A percentile compares a stretch with the other conserved stretches of the same genome.
phyloP scores from a whole-genome alignment of 2,329 filamentous ascomycete species.

The Talaromyces islandicus region DNA sequence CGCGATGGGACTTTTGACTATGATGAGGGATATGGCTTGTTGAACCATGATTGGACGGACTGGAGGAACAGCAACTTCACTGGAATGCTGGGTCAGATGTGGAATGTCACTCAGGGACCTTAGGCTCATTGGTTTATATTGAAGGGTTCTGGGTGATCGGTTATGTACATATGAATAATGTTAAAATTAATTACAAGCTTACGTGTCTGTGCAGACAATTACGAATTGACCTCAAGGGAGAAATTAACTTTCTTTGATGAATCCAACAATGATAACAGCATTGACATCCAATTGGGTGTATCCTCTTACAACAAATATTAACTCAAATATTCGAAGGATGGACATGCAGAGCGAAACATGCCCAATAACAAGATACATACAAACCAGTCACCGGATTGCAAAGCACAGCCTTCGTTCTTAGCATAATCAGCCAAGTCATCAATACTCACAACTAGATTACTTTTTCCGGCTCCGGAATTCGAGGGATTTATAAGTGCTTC shows the following conservation, averaged over 20 bases:
- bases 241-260: too few relatives aligned
- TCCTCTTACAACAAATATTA: neutral
- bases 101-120: constrained; percentile 38
- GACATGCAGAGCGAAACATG: neutral
- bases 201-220: neutral
- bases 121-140: constrained; percentile 12
- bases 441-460: neutral
- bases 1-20: constrained; percentile 45
- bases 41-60: constrained; percentile 41
- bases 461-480: neutral
- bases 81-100: constrained; percentile 32
- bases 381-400: neutral
- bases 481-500: neutral
- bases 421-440: neutral
- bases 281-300: neutral
- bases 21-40: constrained; percentile 50
- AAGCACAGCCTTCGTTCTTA: neutral
- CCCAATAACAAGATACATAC: neutral
- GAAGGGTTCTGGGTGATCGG: neutral
- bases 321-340: neutral
- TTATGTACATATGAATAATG: neutral
- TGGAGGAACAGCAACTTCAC: constrained; percentile 34
- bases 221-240: neutral
- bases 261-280: too few relatives aligned
- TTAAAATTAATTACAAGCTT: neutral